Base-by-base conservation (phyloP, 2,329 filamentous ascomycete genomes). In the Fusarium stilboides region DNA sequence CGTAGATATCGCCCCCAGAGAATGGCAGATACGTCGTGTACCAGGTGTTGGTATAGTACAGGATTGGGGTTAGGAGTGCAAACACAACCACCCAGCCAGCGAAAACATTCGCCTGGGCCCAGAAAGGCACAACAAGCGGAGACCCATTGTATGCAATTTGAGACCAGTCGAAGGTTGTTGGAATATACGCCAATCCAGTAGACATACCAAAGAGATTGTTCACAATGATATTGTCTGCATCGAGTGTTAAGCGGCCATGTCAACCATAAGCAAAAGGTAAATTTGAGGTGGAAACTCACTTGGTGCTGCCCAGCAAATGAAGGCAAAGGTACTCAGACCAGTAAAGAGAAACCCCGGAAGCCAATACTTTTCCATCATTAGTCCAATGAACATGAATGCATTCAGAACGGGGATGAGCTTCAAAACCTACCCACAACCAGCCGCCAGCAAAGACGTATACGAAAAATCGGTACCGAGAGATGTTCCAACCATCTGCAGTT, bases 61-160 rank as follows among this genome's bases (percentile, higher is more conserved):
- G 9, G 6, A 58, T 55, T 2, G 55, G 55, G 1, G 49, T 55
- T 2, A 55, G 31, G 15, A 58, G 49, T 0, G 55, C 55, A 0
- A 58, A 55, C 2, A 55, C 8, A 0, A 58, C 28, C 6, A 55
- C 22, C 49, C 49, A 58, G 0, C 55, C 55, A 0, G 55, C 49
- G 3, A 58, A 58, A 9, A 58, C 55, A 6, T 58, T 55, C 2
- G 55, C 55, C 26, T 58, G 55, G 0, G 55, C 49, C 55, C 49
- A 58, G 6, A 58, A 58, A 2, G 55, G 55, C 0, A 55, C 55
- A 2, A 58, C 55, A 2, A 58, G 55, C 0, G 55, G 49, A 4
- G 55, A 58, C 14, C 55, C 55, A 13, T 57, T 57, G 7, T 57
- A 57, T 2, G 55, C 55, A 9, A 57, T 57, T 8, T 57, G 55